These are phyloP conservation scores for Parathielavia hyrcaniae DNA, from an alignment of 495 filamentous ascomycete species.

Conservation along the genomic window DNA sequence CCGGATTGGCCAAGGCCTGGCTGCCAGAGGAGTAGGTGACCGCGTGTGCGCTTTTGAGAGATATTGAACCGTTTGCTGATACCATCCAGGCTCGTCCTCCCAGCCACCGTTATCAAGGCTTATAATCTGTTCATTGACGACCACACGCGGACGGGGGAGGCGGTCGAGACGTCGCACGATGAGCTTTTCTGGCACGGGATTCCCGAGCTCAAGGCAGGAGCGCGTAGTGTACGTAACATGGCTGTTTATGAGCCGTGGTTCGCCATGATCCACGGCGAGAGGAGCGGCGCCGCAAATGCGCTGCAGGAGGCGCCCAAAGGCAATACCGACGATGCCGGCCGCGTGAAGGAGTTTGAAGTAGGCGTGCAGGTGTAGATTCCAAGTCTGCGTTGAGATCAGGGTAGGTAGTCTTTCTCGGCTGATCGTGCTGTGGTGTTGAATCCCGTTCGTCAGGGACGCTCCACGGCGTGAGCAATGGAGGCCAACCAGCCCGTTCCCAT, in stretches of 20 bases:
- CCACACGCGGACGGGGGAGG: conserved; percentile 26
- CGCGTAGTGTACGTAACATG: conserved; percentile 25
- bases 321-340: background rate
- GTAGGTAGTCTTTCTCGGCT: too few relatives aligned
- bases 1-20: conserved; percentile 32
- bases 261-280: conserved; percentile 36
- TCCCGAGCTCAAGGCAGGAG: conserved; percentile 30
- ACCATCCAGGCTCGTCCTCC: background rate
- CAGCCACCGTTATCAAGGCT: conserved; percentile 19
- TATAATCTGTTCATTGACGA: conserved; percentile 37
- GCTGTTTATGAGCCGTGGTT: conserved; percentile 41
- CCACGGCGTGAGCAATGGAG: too few relatives aligned
- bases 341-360: background rate
- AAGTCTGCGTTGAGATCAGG: too few relatives aligned
- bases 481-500: too few relatives aligned
- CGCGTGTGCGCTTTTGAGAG: background rate
- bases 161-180: conserved; percentile 35
- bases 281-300: conserved; percentile 25
- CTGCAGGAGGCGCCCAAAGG: conserved; percentile 12
- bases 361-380: background rate
- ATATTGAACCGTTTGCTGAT: background rate
- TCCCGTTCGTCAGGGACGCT: too few relatives aligned
- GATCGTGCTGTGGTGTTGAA: too few relatives aligned
- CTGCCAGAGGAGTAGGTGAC: conserved; percentile 24
- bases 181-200: conserved; percentile 27